Conservation (phyloP, 768 basidiomycete genomes). For the Lactifluus piperatus region DNA sequence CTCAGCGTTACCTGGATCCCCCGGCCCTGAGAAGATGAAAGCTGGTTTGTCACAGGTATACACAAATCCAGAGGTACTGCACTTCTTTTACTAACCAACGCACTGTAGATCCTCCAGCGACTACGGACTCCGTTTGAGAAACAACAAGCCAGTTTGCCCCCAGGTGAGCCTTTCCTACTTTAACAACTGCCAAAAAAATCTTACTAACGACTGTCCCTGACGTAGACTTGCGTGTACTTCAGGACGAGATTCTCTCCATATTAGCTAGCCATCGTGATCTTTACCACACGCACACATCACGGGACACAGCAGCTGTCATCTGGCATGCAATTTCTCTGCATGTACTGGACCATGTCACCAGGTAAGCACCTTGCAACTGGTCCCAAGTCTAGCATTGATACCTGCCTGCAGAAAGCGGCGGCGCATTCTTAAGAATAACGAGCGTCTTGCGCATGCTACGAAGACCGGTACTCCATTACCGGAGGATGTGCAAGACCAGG, state of each 20-base stretch:
- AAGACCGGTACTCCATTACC: conserved; percentile 50
- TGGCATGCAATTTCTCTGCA: conserved; percentile 73
- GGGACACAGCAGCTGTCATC: conserved; percentile 51
- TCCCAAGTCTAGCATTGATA: background rate
- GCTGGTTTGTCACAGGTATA: conserved; percentile 13
- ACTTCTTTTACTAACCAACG: background rate
- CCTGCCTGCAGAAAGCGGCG: conserved; percentile 68
- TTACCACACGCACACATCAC: conserved; percentile 56
- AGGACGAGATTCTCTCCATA: conserved; percentile 58
- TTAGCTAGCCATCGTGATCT: conserved; percentile 68
- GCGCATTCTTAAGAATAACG: conserved; percentile 87
- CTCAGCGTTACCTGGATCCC: conserved; percentile 37
- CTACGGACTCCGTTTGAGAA: conserved; percentile 46
- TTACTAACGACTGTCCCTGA: background rate
- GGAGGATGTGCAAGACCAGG: conserved; percentile 87
- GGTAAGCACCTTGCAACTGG: conserved; percentile 36
- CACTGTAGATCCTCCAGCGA: conserved; percentile 44
- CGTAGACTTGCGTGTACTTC: conserved; percentile 44
- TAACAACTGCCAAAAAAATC: conserved; percentile 3
- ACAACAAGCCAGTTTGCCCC: conserved; percentile 44
- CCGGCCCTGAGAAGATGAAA: background rate
- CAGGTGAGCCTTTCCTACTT: conserved; percentile 34
- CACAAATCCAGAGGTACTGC: background rate
- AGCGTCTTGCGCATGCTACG: conserved; percentile 67
- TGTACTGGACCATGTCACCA: conserved; percentile 80